Conservation (phyloP, 371 early-diverging fungal genomes). For the Mortierella sp. region DNA sequence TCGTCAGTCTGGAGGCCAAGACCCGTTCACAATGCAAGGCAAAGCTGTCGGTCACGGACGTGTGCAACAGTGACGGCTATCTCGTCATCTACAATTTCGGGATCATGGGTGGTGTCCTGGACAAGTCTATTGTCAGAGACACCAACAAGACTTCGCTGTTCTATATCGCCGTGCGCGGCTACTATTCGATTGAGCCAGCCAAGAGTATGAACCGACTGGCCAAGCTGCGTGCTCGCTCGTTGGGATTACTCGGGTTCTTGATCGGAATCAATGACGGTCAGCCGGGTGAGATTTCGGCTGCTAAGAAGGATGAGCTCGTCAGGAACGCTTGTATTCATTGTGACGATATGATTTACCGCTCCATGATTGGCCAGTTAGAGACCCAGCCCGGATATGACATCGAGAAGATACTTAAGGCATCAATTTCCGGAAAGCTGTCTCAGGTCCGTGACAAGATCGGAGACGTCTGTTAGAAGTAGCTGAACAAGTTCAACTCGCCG, state of each 20-base stretch:
- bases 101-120: slow-evolving; percentile 94
- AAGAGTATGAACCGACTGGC: slow-evolving; percentile 95
- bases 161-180: slow-evolving; percentile 94
- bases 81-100: slow-evolving; percentile 93
- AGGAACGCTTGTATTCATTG: slow-evolving; percentile 86
- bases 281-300: slow-evolving; percentile 81
- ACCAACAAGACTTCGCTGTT: slow-evolving; percentile 96
- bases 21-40: slow-evolving; percentile 79
- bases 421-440: slow-evolving; percentile 91
- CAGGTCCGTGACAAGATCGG: slow-evolving; percentile 97
- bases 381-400: slow-evolving; percentile 90
- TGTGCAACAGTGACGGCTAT: slow-evolving; percentile 93
- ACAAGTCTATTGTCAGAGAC: slow-evolving; percentile 97
- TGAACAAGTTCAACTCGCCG: slow-evolving; percentile 96
- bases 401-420: slow-evolving; percentile 91
- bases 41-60: slow-evolving; percentile 69
- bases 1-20: slow-evolving; percentile 91
- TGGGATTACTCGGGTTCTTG: slow-evolving; percentile 93
- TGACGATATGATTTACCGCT: slow-evolving; percentile 83
- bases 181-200: slow-evolving; percentile 88
- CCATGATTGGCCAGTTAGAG: slow-evolving; percentile 79
- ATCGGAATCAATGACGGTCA: slow-evolving; percentile 99
- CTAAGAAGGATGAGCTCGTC: slow-evolving; percentile 86
- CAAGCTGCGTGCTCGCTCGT: slow-evolving; percentile 93
- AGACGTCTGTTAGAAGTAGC: slow-evolving; percentile 93